phyloP scores from a whole-genome alignment of 2,329 filamentous ascomycete genomes.

The Penicillium sp. region DNA sequence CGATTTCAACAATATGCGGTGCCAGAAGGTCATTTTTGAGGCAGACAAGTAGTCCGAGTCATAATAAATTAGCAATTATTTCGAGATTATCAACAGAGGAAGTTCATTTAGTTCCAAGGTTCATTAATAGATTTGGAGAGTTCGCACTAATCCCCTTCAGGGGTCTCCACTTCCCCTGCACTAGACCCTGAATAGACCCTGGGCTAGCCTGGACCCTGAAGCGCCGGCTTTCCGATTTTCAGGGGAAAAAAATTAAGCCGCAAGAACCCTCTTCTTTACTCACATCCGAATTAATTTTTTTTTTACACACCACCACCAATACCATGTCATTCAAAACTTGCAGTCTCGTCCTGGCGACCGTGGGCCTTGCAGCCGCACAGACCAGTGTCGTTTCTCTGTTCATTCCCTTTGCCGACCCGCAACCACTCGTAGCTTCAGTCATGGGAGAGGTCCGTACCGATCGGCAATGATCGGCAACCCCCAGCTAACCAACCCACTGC shows the following conservation, averaged over 20 bases:
- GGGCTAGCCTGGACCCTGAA: background rate
- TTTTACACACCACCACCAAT: background rate
- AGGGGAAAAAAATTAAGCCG: background rate
- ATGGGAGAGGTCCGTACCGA: constrained; percentile 21
- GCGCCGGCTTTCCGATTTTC: background rate
- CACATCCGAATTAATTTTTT: background rate
- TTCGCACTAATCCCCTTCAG: background rate
- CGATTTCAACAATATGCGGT: constrained; percentile 66
- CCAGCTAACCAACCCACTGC: background rate
- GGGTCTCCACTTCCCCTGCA: background rate
- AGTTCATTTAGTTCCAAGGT: too few species aligned
- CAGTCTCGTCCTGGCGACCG: constrained; percentile 14
- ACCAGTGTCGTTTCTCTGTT: constrained; percentile 26
- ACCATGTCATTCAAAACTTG: constrained; percentile 17
- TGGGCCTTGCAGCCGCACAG: constrained; percentile 20
- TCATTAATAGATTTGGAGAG: background rate
- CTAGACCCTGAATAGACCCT: background rate
- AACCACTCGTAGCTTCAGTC: constrained; percentile 28
- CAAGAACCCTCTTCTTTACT: background rate
- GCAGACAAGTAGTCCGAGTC: constrained; percentile 33
- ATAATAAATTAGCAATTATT: background rate
- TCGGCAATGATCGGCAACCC: background rate
- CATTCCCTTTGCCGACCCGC: constrained; percentile 22
- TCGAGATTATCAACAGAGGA: background rate
- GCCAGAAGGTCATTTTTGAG: constrained; percentile 70